Evolutionary conservation across 257 asterid genomes (phyloP), one percentile per base, ranked within the genome.

Genomic region (Forsythia suspensa): DNA sequence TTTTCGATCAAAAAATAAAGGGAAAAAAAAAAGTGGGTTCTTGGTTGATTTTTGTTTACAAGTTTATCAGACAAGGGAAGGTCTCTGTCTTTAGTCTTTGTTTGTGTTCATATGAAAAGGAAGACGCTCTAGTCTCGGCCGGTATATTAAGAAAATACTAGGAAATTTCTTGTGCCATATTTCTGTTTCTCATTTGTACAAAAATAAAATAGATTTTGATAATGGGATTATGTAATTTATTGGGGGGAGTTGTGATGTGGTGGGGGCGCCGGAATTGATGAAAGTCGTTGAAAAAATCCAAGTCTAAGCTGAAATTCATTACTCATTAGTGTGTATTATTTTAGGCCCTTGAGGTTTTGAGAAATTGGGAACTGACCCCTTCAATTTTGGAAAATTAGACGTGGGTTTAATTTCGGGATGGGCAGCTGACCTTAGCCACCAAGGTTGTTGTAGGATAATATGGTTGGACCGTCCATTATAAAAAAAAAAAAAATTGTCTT

Each of bases 181-280:
- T 29, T 29, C 34, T 29, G 34, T 29, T 29, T 29, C 34, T 29
- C 34, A 29, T 29, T 29, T 29, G 34, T 29, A 29, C 34, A 29
- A 29, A 29, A 29, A 29, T 29, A 29, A 29, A 29, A 29, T 29
- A 29, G 13, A 52, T 3, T 57, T 6, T n/a, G 29, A 57, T 57
- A 52, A 57, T 57, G 66, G 66, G 29, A 5, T 18, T n/a, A 57
- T 18, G 70, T 29, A 29, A 63, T 63, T 29, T 21, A 63, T 21
- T 63, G 70, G 40, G 70, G 70, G 20, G 18, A 10, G 70, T 4
- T 63, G 39, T 63, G 40, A 10, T 63, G 70, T 63, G 70, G 70
- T 63, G 70, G 70, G 70, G 70, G 70, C 70, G 39, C 70, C 70
- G 70, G 16, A 21, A 63, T 9, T 8, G 70, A 63, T 29, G 70